These are phyloP conservation scores for Amphibolis antarctica DNA, from an alignment of 106 monocot genomes.

Conservation along the genomic window DNA sequence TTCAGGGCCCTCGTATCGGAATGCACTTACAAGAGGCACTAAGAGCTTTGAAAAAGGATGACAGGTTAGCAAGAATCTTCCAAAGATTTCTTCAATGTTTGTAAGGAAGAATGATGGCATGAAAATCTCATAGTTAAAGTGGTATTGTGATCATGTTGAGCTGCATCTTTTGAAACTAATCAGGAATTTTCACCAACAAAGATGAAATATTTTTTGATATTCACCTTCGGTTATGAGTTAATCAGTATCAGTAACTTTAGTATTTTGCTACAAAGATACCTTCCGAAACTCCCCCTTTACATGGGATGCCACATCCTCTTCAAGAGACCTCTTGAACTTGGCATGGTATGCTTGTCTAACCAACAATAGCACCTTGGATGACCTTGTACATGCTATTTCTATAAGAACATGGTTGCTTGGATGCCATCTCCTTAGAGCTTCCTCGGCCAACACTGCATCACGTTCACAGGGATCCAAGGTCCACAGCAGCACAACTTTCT, in stretches of 20 bases:
- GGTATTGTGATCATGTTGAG: too few species aligned
- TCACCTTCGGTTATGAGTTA: too few species aligned
- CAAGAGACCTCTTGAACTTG: constrained; percentile 51
- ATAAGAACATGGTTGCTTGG: constrained; percentile 46
- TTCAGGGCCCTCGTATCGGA: constrained; percentile 48
- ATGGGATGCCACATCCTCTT: constrained; percentile 60
- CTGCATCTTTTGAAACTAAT: too few species aligned
- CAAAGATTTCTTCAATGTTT: background rate
- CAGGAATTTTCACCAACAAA: too few species aligned
- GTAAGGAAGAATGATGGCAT: too few species aligned
- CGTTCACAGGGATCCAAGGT: constrained; percentile 62
- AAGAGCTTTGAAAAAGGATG: constrained; percentile 25
- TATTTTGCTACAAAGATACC: too few species aligned
- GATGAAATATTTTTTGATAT: too few species aligned
- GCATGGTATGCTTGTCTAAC: constrained; percentile 49
- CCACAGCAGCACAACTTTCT: constrained; percentile 64
- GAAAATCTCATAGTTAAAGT: too few species aligned
- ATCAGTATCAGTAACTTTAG: too few species aligned
- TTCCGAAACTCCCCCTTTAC: constrained; percentile 33
- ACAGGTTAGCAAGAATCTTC: background rate
- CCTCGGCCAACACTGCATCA: constrained; percentile 58
- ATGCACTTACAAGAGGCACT: constrained; percentile 52
- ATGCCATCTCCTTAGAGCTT: constrained; percentile 38
- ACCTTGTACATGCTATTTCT: constrained; percentile 56
- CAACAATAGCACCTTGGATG: constrained; percentile 46